phyloP scores from a whole-genome alignment of 2,329 filamentous ascomycete genomes.

The Fusarium sp. region DNA sequence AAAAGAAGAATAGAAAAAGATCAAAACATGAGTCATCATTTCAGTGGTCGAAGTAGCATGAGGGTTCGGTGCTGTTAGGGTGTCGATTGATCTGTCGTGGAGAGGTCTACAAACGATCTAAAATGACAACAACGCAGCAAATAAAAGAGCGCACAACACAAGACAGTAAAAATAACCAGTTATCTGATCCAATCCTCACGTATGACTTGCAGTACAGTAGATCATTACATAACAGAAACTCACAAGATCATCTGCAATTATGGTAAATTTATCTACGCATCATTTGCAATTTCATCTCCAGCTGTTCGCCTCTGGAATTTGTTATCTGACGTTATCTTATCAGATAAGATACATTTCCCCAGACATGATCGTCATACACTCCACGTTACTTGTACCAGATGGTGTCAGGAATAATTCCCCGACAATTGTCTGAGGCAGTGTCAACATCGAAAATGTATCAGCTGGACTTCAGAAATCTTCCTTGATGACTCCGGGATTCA shows the following conservation, averaged over 20 bases:
- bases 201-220: background rate
- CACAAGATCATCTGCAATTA: background rate
- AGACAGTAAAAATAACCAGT: background rate
- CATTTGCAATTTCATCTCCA: background rate
- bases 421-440: background rate
- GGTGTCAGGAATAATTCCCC: background rate
- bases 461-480: background rate
- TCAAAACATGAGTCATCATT: too few species aligned
- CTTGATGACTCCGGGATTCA: background rate
- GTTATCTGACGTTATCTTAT: background rate
- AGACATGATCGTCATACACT: background rate
- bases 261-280: background rate
- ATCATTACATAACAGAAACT: background rate
- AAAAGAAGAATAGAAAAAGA: too few species aligned
- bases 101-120: accelerated
- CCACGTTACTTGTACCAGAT: background rate
- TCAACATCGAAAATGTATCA: background rate
- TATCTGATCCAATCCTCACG: accelerated
- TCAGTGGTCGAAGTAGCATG: too few species aligned
- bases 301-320: background rate
- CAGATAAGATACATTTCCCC: background rate
- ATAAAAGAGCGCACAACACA: too few species aligned
- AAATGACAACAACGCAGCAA: too few species aligned
- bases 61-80: too few species aligned
- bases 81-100: too few species aligned